A percentile compares a stretch with the other conserved stretches of the same genome.
Evolutionary conservation across 257 asterid genomes (phyloP).

Genomic region (Nicotiana noctiflora): DNA sequence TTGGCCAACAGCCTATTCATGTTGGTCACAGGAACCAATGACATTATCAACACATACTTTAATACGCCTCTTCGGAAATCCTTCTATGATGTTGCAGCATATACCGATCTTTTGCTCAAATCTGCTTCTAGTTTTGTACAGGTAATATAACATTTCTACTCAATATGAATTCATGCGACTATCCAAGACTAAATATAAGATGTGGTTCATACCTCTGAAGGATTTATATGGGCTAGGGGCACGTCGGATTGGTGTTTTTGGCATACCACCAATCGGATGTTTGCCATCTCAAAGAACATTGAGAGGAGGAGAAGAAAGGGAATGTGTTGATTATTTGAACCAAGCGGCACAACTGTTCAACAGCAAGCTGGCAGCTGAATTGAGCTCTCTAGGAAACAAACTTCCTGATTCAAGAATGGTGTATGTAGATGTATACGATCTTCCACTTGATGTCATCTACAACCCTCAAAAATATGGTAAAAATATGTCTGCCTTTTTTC

Average conservation of each 20-base stretch:
- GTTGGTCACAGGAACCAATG: constrained; percentile 36
- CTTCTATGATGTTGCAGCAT: constrained; percentile 37
- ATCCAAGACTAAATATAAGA: neutral
- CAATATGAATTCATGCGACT: neutral
- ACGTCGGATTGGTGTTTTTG: constrained; percentile 39
- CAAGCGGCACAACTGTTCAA: constrained; percentile 36
- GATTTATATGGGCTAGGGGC: constrained; percentile 51
- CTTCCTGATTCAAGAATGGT: constrained; percentile 29
- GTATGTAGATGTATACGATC: constrained; percentile 39
- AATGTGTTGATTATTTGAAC: constrained; percentile 37
- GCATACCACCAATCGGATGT: constrained; percentile 70
- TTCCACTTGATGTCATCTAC: constrained; percentile 41
- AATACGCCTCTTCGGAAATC: constrained; percentile 20
- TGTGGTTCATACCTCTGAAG: constrained; percentile 16
- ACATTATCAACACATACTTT: constrained; percentile 47
- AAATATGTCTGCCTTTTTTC: neutral
- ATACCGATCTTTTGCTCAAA: constrained; percentile 35
- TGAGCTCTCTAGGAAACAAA: constrained; percentile 24
- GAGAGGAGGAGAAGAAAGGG: constrained; percentile 44
- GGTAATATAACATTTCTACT: constrained; percentile 21
- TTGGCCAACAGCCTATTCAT: constrained; percentile 20
- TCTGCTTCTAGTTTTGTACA: constrained; percentile 47
- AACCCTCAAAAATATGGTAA: constrained; percentile 57
- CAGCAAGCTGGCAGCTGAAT: constrained; percentile 29
- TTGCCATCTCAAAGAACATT: constrained; percentile 71